Evolutionary conservation across 139 green algal species (phyloP), one percentile per base, ranked within the genome.

Genomic region (Marvania coccoides): DNA sequence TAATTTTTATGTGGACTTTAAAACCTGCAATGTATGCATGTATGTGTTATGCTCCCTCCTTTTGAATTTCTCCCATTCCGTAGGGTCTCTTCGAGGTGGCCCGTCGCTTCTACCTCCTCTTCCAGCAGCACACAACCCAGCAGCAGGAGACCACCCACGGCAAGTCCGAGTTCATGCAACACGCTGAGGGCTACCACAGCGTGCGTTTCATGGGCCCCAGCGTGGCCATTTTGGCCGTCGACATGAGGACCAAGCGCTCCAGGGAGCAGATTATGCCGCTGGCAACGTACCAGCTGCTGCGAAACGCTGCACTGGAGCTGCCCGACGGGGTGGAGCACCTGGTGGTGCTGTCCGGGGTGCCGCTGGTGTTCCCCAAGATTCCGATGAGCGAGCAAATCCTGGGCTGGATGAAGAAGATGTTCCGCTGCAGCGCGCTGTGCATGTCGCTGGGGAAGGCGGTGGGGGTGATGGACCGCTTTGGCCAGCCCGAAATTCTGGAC

Each of bases 81-180:
- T 65, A 84, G 64, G 74, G 77, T 4, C 33, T 88, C 5, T 88
- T 77, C 34, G 13, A 28, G 3, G 28, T 66, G 3, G 71, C 73
- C 5, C 36, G 60, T 5, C 69, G 55, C 15, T 80, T 83, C 53
- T 90, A 79, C 70, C 63, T 78, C 13, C 55, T 88, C 29, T 91
- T 90, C 73, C 84, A 91, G 77, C 73, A 87, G 33, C 80, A 88
- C 61, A 83, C 82, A 37, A 85, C 80, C 3, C 19, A 53, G 35
- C n/a, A n/a, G n/a, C n/a, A n/a, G n/a, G 63, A 73, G 13, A 53
- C 56, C 47, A 64, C 61, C 26, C 15, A 47, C 2, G 13, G 62
- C 24, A 15, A 42, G 13, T 10, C 19, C 6, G 53, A 72, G 55
- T 73, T 73, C 37, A 45, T 77, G 10, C 14, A 39, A 2, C 14